Base-by-base conservation (phyloP, 768 basidiomycete species). In the Coprinopsis cinerea region DNA sequence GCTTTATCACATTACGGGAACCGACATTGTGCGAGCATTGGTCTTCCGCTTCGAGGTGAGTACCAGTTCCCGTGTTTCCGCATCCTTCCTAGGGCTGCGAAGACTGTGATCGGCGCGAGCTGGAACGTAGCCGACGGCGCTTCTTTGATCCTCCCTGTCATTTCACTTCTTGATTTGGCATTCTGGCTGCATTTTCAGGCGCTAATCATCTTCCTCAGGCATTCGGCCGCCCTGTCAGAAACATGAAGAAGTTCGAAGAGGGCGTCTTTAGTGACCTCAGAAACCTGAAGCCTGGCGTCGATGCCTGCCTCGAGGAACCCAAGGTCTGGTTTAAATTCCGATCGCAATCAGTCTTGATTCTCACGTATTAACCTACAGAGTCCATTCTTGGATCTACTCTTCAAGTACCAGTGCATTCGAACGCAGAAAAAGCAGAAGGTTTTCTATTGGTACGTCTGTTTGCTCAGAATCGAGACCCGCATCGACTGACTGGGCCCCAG, bases 341-440 rank as follows among this genome's bases (percentile, higher is more conserved):
- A 23, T 47, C 40, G 20, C 24, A 6, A 3, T 41, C 20, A 2
- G 1, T 9, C 27, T 10, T 18, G n/a, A 13, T 26, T 20, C 48
- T 53, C 13, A n/a, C 39, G n/a, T 23, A 14, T 80, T 80, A 77
- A 76, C 32, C 22, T 51, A 13, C 60, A 95, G 93, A 89, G 90
- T 40, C 86, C 88, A 0, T 94, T 97, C 69, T 75, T 97, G 15
- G 94, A 97, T 58, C 76, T 94, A 23, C 70, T 97, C 9, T 96
- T 96, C 81, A 93, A 94, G 66, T 93, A 89, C 59, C 92, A 94
- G 63, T 95, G 93, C 64, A 96, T 97, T 57, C 82, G 94, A 32
- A 97, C 94, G 1, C 94, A 97, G 65, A 97, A 96, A 77, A 97
- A 96, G 71, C 94, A 95, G 71, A 93, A 97, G 66, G 94, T 97